Evolutionary conservation across 1,139 yeast species (phyloP).

Genomic region (Yamadazyma oceani): DNA sequence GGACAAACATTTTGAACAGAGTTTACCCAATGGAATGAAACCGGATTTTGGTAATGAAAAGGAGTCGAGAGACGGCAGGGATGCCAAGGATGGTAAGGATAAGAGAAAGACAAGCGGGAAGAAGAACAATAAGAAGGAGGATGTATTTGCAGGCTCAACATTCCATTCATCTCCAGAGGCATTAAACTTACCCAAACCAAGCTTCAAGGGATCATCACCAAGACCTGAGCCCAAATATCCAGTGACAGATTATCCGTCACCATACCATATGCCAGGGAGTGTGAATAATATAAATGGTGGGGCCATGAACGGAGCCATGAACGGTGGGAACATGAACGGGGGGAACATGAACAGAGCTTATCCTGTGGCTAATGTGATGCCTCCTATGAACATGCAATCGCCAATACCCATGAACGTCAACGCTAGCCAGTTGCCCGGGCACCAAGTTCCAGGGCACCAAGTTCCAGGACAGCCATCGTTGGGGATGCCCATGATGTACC

Average conservation of each 20-base stretch:
- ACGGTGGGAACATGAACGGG: conserved; percentile 10
- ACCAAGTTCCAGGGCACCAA: neutral
- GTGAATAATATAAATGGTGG: neutral
- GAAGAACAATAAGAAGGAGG: conserved; percentile 18
- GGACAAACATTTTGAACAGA: conserved; percentile 8
- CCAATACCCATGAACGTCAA: conserved; percentile 11
- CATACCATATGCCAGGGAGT: conserved; percentile 5
- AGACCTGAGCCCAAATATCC: conserved; percentile 12
- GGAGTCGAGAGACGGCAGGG: conserved; percentile 3
- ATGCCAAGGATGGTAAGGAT: conserved; percentile 5
- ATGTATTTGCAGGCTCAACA: conserved; percentile 57
- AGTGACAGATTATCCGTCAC: conserved; percentile 15
- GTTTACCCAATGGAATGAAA: conserved; percentile 35
- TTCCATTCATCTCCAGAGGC: conserved; percentile 61
- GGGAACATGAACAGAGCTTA: conserved; percentile 1
- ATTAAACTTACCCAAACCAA: conserved; percentile 55
- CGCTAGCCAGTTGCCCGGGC: neutral
- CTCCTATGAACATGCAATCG: conserved; percentile 32
- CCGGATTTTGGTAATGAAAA: conserved; percentile 27
- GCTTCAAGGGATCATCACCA: conserved; percentile 31
- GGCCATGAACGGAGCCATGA: conserved; percentile 3
- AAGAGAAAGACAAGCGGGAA: conserved; percentile 12
- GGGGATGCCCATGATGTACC: neutral
- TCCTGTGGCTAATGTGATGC: conserved; percentile 1
- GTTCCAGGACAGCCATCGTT: neutral